phyloP scores from a whole-genome alignment of 305 asterid species.

The Fraxinus greggii region DNA sequence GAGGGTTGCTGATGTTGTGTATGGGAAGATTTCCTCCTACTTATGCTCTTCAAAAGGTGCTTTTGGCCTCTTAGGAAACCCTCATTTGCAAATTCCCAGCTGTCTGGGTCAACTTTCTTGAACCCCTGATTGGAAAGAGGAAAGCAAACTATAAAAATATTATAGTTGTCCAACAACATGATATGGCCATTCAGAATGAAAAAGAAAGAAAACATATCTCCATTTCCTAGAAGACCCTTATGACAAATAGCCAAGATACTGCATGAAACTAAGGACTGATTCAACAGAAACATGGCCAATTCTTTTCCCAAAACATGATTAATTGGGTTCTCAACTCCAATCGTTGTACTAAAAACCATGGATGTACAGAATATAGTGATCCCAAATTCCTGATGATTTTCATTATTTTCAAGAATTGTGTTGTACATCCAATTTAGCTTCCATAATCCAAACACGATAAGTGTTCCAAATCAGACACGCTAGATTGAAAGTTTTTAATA shows the following conservation, averaged over 20 bases:
- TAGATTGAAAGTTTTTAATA: background rate
- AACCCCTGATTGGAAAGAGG: slow-evolving; percentile 43
- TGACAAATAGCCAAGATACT: background rate
- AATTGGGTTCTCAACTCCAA: background rate
- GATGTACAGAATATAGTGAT: background rate
- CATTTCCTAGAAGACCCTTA: background rate
- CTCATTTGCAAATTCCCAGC: slow-evolving; percentile 40
- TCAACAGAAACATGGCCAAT: background rate
- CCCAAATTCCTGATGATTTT: background rate
- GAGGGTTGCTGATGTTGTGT: slow-evolving; percentile 32
- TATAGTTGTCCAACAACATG: slow-evolving; percentile 33
- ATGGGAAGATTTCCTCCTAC: slow-evolving; percentile 31
- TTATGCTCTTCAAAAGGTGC: slow-evolving; percentile 41
- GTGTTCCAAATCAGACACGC: background rate
- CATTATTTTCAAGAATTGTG: background rate
- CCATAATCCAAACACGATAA: background rate
- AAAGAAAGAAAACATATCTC: background rate
- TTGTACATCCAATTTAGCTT: background rate
- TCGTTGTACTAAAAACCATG: background rate
- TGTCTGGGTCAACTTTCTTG: slow-evolving; percentile 40
- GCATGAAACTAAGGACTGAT: background rate
- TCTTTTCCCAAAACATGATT: background rate
- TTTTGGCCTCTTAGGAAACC: slow-evolving; percentile 45
- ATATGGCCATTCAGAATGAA: background rate
- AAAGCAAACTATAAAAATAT: slow-evolving; percentile 55